Conservation (phyloP, 148 eudicot genomes). For the Camellia japonica region DNA sequence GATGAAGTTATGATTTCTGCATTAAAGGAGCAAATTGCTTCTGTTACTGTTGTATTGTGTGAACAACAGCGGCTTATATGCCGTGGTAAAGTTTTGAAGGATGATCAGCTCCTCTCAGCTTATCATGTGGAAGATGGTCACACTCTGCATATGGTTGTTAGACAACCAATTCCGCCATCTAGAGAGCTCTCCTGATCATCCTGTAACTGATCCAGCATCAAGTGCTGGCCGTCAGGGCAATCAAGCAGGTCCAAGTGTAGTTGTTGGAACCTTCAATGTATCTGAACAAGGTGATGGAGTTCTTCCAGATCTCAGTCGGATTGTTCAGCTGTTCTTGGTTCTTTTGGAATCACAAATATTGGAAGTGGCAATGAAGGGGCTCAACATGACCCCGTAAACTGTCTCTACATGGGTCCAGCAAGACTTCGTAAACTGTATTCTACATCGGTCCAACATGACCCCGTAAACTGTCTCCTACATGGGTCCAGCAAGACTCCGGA, state of each 20-base stretch:
- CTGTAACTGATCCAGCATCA: conserved; percentile 57
- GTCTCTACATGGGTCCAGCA: too few relatives aligned
- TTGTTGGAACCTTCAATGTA: conserved; percentile 69
- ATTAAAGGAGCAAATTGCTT: conserved; percentile 84
- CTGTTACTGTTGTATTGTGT: conserved; percentile 79
- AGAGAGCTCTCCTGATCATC: conserved; percentile 40
- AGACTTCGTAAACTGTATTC: too few relatives aligned
- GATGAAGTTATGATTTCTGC: conserved; percentile 41
- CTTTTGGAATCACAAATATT: conserved; percentile 59
- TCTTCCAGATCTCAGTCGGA: conserved; percentile 67
- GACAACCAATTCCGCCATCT: conserved; percentile 66
- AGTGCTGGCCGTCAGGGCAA: conserved; percentile 42
- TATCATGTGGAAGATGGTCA: conserved; percentile 99
- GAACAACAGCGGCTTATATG: conserved; percentile 97
- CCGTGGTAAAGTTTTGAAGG: conserved; percentile 94
- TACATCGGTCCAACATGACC: too few relatives aligned
- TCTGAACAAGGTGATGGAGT: conserved; percentile 68
- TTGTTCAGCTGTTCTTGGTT: conserved; percentile 78
- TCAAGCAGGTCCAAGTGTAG: conserved; percentile 58
- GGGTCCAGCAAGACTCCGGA: too few relatives aligned
- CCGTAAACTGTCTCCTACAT: too few relatives aligned
- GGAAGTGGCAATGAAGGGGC: conserved; percentile 56
- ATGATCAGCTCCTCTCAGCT: conserved; percentile 94
- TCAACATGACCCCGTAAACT: too few relatives aligned
- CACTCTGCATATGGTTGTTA: conserved; percentile 84